Conservation (phyloP, 2,329 filamentous ascomycete genomes). For the Zasmidium angulare region DNA sequence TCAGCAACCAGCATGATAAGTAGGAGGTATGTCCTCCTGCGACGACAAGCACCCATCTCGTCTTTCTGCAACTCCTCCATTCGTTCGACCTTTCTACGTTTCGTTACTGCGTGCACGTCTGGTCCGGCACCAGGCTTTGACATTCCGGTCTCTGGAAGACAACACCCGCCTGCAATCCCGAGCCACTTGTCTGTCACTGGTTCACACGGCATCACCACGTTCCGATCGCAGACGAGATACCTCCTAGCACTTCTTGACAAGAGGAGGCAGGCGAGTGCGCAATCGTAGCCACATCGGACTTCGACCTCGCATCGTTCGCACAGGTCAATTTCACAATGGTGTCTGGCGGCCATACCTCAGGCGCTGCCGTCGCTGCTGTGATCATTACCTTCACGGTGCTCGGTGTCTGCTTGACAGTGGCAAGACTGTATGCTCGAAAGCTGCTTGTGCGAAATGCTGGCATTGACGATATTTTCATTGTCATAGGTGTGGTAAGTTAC, state of each 20-base stretch:
- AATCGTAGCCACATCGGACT: too few species aligned
- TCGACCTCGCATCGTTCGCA: neutral
- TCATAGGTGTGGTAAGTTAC: constrained; percentile 12
- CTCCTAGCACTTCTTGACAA: too few species aligned
- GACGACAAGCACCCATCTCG: neutral
- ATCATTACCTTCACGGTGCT: constrained; percentile 11
- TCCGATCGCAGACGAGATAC: too few species aligned
- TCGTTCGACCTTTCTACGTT: neutral
- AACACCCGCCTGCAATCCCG: neutral
- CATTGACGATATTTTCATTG: constrained; percentile 18
- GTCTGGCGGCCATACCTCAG: constrained; percentile 13
- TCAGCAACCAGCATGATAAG: neutral
- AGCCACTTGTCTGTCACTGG: neutral
- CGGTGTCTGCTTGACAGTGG: constrained; percentile 9
- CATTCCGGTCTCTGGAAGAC: neutral
- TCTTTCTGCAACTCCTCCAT: neutral
- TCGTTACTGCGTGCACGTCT: neutral
- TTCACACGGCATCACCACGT: neutral
- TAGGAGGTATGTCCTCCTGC: too few species aligned
- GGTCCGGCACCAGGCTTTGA: neutral
- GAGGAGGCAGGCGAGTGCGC: too few species aligned
- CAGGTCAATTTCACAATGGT: neutral
- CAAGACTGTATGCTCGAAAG: constrained; percentile 11
- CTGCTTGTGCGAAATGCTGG: constrained; percentile 16
- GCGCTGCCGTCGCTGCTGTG: constrained; percentile 7